Evolutionary conservation across 257 asterid genomes (phyloP).

Genomic region (Nicotiana otophora): DNA sequence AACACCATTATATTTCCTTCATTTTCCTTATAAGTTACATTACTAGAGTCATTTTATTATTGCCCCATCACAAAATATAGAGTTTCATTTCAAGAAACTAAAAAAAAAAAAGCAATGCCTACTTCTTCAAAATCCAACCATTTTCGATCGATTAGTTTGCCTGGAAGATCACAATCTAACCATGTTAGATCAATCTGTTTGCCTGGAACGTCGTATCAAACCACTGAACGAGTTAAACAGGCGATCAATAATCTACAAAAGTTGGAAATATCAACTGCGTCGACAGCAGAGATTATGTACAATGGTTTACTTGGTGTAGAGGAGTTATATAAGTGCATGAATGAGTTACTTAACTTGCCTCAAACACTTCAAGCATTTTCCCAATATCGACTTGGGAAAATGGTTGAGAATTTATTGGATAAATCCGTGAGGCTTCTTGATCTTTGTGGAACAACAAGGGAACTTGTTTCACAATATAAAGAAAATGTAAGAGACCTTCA

Average conservation of each 20-base stretch:
- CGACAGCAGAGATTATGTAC: not conserved
- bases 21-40: not conserved
- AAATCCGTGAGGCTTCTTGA: slow-evolving; percentile 15
- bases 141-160: slow-evolving; percentile 4
- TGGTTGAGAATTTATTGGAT: slow-evolving; percentile 16
- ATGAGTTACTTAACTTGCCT: slow-evolving; percentile 19
- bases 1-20: not conserved
- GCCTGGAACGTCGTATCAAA: slow-evolving; percentile 27
- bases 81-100: not conserved
- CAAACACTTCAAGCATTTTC: slow-evolving; percentile 19
- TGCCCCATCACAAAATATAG: not conserved
- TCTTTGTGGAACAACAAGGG: slow-evolving; percentile 16
- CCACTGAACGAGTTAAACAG: slow-evolving; percentile 21
- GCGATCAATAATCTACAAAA: slow-evolving; percentile 18
- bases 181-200: slow-evolving; percentile 27
- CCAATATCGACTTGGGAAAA: slow-evolving; percentile 10
- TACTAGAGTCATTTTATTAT: not conserved
- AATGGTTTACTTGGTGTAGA: slow-evolving; percentile 13
- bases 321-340: slow-evolving; percentile 13
- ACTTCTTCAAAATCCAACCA: slow-evolving; percentile 10
- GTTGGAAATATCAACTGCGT: slow-evolving; percentile 1
- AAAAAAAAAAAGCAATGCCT: not conserved
- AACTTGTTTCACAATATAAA: not conserved
- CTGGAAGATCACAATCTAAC: slow-evolving; percentile 18
- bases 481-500: slow-evolving; percentile 19